Conservation (phyloP, 768 basidiomycete genomes). For the Leucocoprinus birnbaumii region DNA sequence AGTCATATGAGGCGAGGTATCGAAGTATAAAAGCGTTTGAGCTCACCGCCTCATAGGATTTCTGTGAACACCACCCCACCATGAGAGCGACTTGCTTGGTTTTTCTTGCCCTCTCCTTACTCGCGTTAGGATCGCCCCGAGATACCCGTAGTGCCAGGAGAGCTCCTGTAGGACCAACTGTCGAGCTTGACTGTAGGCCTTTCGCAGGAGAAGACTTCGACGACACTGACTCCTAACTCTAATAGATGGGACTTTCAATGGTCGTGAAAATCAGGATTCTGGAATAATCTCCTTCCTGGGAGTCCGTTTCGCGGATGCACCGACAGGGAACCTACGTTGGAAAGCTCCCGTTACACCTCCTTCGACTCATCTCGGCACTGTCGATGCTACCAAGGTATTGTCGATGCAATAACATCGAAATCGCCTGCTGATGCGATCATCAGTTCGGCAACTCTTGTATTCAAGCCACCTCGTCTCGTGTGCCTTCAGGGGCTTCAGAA, state of each 20-base stretch:
- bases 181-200: not conserved
- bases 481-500: conserved; percentile 30
- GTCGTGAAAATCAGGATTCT: conserved; percentile 24
- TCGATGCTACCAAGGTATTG: conserved; percentile 31
- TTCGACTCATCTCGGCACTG: conserved; percentile 29
- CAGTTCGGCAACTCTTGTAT: conserved; percentile 36
- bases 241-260: conserved; percentile 37
- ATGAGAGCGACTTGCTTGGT: no score
- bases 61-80: no score
- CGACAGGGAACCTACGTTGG: conserved; percentile 38
- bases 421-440: not conserved
- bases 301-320: conserved; percentile 41
- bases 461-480: conserved; percentile 24
- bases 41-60: no score
- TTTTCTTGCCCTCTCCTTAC: no score
- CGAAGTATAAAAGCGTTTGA: no score
- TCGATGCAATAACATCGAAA: not conserved
- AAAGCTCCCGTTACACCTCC: conserved; percentile 36
- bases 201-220: no score
- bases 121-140: not conserved
- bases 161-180: not conserved
- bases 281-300: conserved; percentile 36
- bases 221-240: no score
- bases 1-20: no score
- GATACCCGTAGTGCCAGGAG: not conserved